Conservation (phyloP, 352 stramenopile genomes). For the Globisporangium lucens region DNA sequence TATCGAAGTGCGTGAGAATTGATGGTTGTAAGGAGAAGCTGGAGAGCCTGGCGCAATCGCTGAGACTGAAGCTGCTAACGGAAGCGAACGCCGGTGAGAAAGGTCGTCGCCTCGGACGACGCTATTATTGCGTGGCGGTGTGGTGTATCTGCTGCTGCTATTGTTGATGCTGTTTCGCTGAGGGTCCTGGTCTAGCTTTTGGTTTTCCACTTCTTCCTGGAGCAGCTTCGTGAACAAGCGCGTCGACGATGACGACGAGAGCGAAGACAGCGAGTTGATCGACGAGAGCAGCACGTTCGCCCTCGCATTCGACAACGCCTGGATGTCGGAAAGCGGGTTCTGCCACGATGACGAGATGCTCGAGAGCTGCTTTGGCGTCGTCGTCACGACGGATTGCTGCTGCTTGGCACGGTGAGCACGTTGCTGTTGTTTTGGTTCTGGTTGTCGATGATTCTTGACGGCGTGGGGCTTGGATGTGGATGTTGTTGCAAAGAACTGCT, state of each 20-base stretch:
- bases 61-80: neutral
- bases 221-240: slow-evolving; percentile 13
- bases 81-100: neutral
- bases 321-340: slow-evolving; percentile 44
- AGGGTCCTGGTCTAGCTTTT: neutral
- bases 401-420: neutral
- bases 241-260: slow-evolving; percentile 23
- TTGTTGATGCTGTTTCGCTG: neutral
- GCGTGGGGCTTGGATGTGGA: neutral
- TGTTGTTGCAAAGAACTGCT: neutral
- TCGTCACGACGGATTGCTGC: slow-evolving; percentile 11
- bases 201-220: slow-evolving; percentile 7
- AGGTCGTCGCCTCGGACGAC: neutral
- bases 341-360: slow-evolving; percentile 19
- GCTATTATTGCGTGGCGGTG: neutral
- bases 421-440: neutral
- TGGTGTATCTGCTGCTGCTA: slow-evolving; percentile 3
- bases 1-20: neutral
- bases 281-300: slow-evolving; percentile 26
- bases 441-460: neutral
- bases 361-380: neutral
- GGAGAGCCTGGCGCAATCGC: neutral
- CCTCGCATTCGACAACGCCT: slow-evolving; percentile 27
- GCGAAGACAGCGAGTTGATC: slow-evolving; percentile 25
- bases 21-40: neutral